A percentile compares a stretch with the other conserved stretches of the same genome.
These are phyloP conservation scores for Ogataea trehaloabstinens DNA, from an alignment of 805 yeast genomes.

Conservation along the genomic window DNA sequence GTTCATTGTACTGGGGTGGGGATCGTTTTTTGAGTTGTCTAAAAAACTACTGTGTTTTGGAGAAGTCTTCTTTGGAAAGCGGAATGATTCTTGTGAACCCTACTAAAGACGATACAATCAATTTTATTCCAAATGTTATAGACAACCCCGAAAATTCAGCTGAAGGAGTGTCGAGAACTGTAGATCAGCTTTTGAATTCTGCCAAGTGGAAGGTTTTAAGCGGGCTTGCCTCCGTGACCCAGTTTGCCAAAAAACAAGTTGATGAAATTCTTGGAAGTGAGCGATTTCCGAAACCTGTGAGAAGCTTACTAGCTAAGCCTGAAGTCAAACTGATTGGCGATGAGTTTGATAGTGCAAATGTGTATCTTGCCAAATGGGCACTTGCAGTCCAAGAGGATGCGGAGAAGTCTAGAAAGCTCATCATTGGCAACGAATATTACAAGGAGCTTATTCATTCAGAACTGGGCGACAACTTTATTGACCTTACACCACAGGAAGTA, in stretches of 20 bases:
- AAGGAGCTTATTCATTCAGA: conserved; percentile 54
- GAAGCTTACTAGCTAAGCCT: conserved; percentile 64
- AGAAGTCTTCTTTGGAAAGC: conserved; percentile 67
- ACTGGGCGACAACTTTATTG: conserved; percentile 52
- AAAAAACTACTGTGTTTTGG: conserved; percentile 55
- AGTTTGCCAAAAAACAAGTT: conserved; percentile 61
- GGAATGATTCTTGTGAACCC: conserved; percentile 80
- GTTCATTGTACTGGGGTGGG: conserved; percentile 86
- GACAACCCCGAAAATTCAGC: conserved; percentile 34
- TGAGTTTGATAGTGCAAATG: conserved; percentile 90
- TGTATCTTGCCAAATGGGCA: conserved; percentile 96
- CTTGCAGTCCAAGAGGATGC: conserved; percentile 91
- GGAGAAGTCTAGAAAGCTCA: conserved; percentile 52
- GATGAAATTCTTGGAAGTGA: conserved; percentile 49
- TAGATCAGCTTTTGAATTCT: conserved; percentile 53
- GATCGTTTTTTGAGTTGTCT: conserved; percentile 63
- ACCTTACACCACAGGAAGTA: conserved; percentile 58
- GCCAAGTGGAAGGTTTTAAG: conserved; percentile 88
- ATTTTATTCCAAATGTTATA: conserved; percentile 49
- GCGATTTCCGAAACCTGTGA: conserved; percentile 52
- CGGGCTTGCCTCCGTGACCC: conserved; percentile 75
- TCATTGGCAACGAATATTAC: conserved; percentile 59
- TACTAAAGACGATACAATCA: conserved; percentile 57
- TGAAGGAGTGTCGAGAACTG: conserved; percentile 31
- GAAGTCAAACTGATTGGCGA: conserved; percentile 79